phyloP scores from a whole-genome alignment of 768 basidiomycete species.

The Astraeus odoratus region DNA sequence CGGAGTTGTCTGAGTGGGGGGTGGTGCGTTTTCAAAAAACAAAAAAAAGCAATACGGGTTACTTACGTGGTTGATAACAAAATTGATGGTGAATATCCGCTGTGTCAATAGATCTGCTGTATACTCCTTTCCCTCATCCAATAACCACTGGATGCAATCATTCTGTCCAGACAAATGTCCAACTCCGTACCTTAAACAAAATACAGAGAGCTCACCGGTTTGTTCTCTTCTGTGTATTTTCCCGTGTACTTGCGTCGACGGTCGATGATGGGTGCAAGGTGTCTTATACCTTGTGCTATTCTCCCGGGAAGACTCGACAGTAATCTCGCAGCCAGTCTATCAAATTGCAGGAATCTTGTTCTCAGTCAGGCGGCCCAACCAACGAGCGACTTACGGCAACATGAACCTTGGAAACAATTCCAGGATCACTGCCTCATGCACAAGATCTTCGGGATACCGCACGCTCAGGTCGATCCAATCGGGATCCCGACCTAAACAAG shows the following conservation, averaged over 20 bases:
- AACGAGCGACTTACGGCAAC: slow-evolving; percentile 20
- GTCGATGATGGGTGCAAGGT: slow-evolving; percentile 25
- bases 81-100: background rate
- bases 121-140: background rate
- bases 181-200: background rate
- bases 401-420: slow-evolving; percentile 27
- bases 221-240: slow-evolving; percentile 23
- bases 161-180: background rate
- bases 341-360: background rate
- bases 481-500: slow-evolving; percentile 29
- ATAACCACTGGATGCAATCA: background rate
- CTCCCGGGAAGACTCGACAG: slow-evolving; percentile 6
- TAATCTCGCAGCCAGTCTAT: slow-evolving; percentile 13
- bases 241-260: slow-evolving; percentile 19
- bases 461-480: slow-evolving; percentile 31
- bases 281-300: slow-evolving; percentile 6
- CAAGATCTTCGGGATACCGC: slow-evolving; percentile 24
- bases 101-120: background rate
- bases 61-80: slow-evolving; percentile 13
- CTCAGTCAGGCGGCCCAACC: background rate
- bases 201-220: slow-evolving; percentile 21
- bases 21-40: background rate
- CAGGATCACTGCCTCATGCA: slow-evolving; percentile 15
- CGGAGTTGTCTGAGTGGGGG: background rate
- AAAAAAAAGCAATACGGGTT: background rate